Percentiles rank a stretch among this genome's conserved stretches.
Conservation (phyloP, 2,329 filamentous ascomycete genomes). For the Hypoxylon rubiginosum region DNA sequence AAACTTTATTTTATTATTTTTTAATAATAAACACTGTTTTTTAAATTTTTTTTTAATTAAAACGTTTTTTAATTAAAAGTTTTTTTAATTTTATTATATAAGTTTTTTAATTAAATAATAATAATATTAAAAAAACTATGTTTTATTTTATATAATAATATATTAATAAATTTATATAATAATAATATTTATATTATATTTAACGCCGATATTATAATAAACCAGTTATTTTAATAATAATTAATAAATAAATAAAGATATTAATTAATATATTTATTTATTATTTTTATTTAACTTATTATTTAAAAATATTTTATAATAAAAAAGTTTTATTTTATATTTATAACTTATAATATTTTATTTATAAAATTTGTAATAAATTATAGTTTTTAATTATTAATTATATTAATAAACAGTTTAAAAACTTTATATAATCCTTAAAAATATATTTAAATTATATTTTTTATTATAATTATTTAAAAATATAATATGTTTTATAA, state of each 20-base stretch:
- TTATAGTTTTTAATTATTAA: too few species aligned
- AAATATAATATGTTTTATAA: not conserved
- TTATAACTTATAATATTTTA: too few species aligned
- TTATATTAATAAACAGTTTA: too few species aligned
- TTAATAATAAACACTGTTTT: too few species aligned
- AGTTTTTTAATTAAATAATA: not conserved
- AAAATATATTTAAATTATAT: too few species aligned
- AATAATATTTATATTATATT: not conserved
- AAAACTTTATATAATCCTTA: too few species aligned
- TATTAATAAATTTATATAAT: not conserved
- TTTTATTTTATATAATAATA: not conserved
- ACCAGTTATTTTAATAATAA: not conserved
- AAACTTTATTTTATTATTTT: too few species aligned
- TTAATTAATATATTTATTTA: conserved; percentile 1
- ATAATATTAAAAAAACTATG: too few species aligned
- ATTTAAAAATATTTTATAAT: not conserved
- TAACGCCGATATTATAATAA: not conserved
- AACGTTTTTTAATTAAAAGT: too few species aligned
- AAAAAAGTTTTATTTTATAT: not conserved
- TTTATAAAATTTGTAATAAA: too few species aligned
- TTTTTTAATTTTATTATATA: not conserved
- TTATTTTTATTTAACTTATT: not conserved
- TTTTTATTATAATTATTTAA: not conserved
- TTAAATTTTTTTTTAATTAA: too few species aligned
- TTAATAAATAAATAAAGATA: not conserved